phyloP scores from a whole-genome alignment of 192 early-diverging fungal genomes.

The Allomyces arbusculus region DNA sequence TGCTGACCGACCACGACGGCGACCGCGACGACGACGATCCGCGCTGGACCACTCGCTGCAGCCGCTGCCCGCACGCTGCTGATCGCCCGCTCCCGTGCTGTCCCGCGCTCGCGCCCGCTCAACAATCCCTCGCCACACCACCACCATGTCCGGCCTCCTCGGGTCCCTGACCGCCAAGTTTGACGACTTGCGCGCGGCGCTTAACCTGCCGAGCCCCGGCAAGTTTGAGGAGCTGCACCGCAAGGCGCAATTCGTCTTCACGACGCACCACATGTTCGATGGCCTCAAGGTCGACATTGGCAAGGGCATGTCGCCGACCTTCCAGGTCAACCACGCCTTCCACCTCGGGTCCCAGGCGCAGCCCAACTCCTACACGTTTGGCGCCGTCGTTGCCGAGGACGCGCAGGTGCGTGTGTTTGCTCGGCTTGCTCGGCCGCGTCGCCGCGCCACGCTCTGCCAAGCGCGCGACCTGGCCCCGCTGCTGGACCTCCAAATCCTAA shows the following conservation, averaged over 20 bases:
- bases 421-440: not conserved
- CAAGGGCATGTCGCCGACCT: constrained; percentile 80
- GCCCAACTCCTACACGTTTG: constrained; percentile 83
- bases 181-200: constrained; percentile 1
- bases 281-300: constrained; percentile 85
- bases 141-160: not conserved
- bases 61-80: no score
- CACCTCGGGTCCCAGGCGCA: constrained; percentile 57
- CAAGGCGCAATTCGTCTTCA: constrained; percentile 63
- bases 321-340: constrained; percentile 86
- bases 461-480: not conserved
- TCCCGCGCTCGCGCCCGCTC: no score
- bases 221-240: constrained; percentile 60
- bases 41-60: no score
- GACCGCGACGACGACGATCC: no score
- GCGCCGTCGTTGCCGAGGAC: constrained; percentile 59
- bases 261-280: constrained; percentile 76
- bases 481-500: no score
- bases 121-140: not conserved
- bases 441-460: not conserved
- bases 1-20: no score
- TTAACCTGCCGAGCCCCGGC: constrained; percentile 59
- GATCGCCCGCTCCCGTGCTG: no score
- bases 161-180: not conserved
- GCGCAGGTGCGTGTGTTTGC: constrained; percentile 20